Percentiles rank a stretch among this genome's conserved stretches.
These are phyloP conservation scores for Mallotus nudiflorus DNA, from an alignment of 345 rosid genomes.

Conservation along the genomic window DNA sequence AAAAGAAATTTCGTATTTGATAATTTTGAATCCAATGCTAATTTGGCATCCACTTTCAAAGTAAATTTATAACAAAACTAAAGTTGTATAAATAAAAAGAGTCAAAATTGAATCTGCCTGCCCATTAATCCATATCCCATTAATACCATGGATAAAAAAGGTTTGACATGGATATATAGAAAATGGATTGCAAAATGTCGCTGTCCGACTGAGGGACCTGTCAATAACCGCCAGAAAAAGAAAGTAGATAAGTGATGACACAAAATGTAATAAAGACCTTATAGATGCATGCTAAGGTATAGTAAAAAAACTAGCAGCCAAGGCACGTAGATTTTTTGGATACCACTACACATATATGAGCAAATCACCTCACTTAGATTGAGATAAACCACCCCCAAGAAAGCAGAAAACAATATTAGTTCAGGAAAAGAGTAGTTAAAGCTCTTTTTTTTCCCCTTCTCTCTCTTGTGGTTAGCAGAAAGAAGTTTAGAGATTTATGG, in stretches of 20 bases:
- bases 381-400: background rate
- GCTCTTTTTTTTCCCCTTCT: too few species aligned
- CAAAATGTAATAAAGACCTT: background rate
- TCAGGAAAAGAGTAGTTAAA: background rate
- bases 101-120: too few species aligned
- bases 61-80: too few species aligned
- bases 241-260: background rate
- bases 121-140: too few species aligned
- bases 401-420: background rate
- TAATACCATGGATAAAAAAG: too few species aligned
- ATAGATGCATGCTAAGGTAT: background rate
- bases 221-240: background rate
- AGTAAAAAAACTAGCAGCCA: background rate
- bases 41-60: too few species aligned
- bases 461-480: too few species aligned
- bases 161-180: too few species aligned
- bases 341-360: background rate
- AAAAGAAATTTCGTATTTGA: too few species aligned
- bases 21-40: too few species aligned
- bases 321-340: background rate
- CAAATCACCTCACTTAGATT: constrained; percentile 8
- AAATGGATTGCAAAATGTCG: background rate
- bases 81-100: too few species aligned
- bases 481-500: background rate
- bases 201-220: background rate